phyloP scores from a whole-genome alignment of 2,329 filamentous ascomycete species.

The Clarireedia hainanense region DNA sequence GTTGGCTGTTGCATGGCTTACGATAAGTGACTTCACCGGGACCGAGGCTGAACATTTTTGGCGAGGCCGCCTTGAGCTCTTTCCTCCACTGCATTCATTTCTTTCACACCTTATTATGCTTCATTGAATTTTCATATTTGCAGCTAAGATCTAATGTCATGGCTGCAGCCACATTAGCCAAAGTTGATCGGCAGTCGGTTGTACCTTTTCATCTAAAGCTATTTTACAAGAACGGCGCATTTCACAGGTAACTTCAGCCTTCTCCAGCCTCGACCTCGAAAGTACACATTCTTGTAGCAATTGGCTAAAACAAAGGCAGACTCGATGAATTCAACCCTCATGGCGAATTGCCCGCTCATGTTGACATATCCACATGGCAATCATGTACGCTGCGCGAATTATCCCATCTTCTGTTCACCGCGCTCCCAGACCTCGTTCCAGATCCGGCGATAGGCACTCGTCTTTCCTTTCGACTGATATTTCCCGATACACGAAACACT shows the following conservation, averaged over 20 bases:
- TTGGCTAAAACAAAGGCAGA: conserved; percentile 33
- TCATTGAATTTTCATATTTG: not conserved
- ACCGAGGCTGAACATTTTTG: conserved; percentile 8
- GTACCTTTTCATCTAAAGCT: conserved; percentile 80
- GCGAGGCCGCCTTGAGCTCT: conserved; percentile 13
- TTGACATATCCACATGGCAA: conserved; percentile 82
- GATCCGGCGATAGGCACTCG: conserved; percentile 71
- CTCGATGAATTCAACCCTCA: conserved; percentile 58
- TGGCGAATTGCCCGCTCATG: conserved; percentile 52
- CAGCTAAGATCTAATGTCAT: conserved; percentile 17
- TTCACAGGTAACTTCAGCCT: conserved; percentile 51
- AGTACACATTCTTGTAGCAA: not conserved
- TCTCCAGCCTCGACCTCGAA: not conserved
- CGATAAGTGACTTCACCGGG: not conserved
- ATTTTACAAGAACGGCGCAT: conserved; percentile 69
- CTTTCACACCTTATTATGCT: not conserved
- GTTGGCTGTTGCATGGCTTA: too few relatives aligned
- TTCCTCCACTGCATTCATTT: not conserved
- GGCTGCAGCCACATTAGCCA: conserved; percentile 23
- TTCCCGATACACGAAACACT: conserved; percentile 50
- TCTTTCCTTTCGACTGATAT: conserved; percentile 81
- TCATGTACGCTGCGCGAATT: conserved; percentile 76
- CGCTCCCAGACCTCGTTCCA: conserved; percentile 63
- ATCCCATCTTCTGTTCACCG: conserved; percentile 63
- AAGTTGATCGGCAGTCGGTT: conserved; percentile 60